Base-by-base conservation (phyloP, 2,329 filamentous ascomycete genomes). In the Zymoseptoria crescenta region DNA sequence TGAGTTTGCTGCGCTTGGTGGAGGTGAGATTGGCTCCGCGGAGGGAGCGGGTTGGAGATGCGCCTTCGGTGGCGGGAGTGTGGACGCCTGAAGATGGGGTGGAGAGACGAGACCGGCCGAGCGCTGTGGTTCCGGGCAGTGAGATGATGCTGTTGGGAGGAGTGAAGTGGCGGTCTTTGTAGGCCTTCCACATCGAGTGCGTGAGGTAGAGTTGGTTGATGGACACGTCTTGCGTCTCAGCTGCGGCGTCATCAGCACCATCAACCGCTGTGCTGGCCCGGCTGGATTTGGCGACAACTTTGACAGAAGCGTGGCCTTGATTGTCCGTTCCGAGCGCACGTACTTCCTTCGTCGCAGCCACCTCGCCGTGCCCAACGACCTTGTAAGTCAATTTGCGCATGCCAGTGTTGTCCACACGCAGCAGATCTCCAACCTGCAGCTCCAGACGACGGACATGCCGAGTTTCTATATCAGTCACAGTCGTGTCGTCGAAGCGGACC, bases 1-100 rank as follows among this genome's bases (percentile, higher is more conserved):
- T 56, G 10, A 30, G 16, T 4, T 54, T 56, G 13, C 55, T 55
- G 7, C 29, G 52, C 30, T 63, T 69, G 4, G 50, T 58, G 20
- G 55, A 58, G 3, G 53, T 49, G 20, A 59, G 54, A 9, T 63
- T 61, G 4, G 61, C 59, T 9, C 63, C 71, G 60, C 80, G 77
- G 6, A 79, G 78, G 24, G 77, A 72, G 19, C 80, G 76, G 2
- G 81, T 80, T 24, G 72, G 73, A 1, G 82, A 81, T 1, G 81
- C 80, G 4, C 35, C 35, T 41, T 71, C 71, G 57, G 74, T 70
- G 13, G 75, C 74, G 7, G 76, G 76, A 10, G 73, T 67, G 2
- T 59, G 35, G 5, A 58, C 52, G 9, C 65, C 62, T 1, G 35
- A 41, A 6, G 35, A 41, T 55, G 56, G 2, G 58, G 59, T 8